phyloP scores from a whole-genome alignment of 805 yeast species.

The Tanozyma kutaoensis region DNA sequence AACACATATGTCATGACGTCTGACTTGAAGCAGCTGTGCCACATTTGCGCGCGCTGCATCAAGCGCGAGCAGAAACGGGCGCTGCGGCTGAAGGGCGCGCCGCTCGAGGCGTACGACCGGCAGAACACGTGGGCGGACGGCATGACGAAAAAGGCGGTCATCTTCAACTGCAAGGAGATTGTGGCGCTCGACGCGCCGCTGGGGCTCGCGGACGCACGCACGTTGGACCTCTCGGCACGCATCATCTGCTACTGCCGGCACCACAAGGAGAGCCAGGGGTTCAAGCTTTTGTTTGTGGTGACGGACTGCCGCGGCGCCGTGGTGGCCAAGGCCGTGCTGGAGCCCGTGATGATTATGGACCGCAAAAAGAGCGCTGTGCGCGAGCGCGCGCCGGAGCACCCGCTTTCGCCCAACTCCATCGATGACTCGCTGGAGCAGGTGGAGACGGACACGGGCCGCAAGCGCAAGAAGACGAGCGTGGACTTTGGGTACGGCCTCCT shows the following conservation, averaged over 20 bases:
- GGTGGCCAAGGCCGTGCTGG: constrained; percentile 59
- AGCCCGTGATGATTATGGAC: constrained; percentile 85
- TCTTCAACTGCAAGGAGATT: constrained; percentile 85
- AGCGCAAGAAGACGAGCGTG: constrained; percentile 25
- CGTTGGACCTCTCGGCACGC: constrained; percentile 48
- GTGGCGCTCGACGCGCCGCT: constrained; percentile 57
- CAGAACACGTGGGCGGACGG: constrained; percentile 71
- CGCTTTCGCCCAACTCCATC: constrained; percentile 50
- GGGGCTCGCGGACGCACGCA: constrained; percentile 20
- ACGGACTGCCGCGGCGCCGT: constrained; percentile 48
- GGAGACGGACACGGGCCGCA: constrained; percentile 22
- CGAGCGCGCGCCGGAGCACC: constrained; percentile 9
- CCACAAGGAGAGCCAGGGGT: constrained; percentile 81
- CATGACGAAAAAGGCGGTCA: constrained; percentile 67
- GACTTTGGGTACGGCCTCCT: no score
- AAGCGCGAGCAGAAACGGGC: constrained; percentile 92
- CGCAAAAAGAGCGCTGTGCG: constrained; percentile 54
- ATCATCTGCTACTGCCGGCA: constrained; percentile 94
- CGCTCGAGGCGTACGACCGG: constrained; percentile 26
- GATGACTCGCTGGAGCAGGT: constrained; percentile 46
- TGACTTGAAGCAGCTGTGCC: constrained; percentile 35
- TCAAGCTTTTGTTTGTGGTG: constrained; percentile 55
- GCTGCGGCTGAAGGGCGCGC: constrained; percentile 68
- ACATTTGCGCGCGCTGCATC: constrained; percentile 79
- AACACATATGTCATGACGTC: constrained; percentile 75